phyloP scores from a whole-genome alignment of 2,329 filamentous ascomycete genomes.

The Penicillium psychrosexuale region DNA sequence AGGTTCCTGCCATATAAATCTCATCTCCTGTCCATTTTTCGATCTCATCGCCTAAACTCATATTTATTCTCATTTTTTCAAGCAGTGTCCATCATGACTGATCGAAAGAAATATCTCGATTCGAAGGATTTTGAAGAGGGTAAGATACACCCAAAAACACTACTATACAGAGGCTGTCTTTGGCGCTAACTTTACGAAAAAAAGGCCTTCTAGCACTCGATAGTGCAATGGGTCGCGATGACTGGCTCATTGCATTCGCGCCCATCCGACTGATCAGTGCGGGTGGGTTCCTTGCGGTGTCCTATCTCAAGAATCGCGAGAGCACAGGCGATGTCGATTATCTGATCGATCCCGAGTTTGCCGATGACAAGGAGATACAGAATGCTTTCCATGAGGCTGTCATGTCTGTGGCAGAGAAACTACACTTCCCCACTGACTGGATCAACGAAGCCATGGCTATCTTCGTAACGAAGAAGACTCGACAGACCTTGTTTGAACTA shows the following conservation, averaged over 20 bases:
- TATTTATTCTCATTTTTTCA: background rate
- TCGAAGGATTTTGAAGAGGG: background rate
- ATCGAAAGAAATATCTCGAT: background rate
- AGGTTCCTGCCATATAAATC: background rate
- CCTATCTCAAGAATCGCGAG: conserved; percentile 30
- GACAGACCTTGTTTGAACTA: conserved; percentile 26
- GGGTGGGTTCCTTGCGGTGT: conserved; percentile 33
- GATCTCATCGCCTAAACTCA: background rate
- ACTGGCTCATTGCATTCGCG: conserved; percentile 32
- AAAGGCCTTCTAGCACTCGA: conserved; percentile 32
- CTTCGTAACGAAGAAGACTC: conserved; percentile 26
- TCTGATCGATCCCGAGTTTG: conserved; percentile 33
- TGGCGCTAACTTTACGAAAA: no score
- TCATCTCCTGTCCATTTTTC: background rate
- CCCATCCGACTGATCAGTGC: conserved; percentile 32
- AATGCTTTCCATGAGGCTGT: conserved; percentile 7
- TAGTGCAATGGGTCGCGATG: conserved; percentile 29
- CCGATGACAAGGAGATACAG: conserved; percentile 32
- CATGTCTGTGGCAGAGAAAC: background rate
- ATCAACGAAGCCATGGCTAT: conserved; percentile 33
- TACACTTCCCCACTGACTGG: conserved; percentile 28
- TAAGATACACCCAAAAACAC: background rate
- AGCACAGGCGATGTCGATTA: conserved; percentile 35
- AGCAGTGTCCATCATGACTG: background rate
- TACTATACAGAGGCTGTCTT: no score